Percentiles rank a stretch among this genome's conserved stretches.
Evolutionary conservation across 1,284 basidiomycete genomes (phyloP).

Genomic region (Ustilago trichophora): DNA sequence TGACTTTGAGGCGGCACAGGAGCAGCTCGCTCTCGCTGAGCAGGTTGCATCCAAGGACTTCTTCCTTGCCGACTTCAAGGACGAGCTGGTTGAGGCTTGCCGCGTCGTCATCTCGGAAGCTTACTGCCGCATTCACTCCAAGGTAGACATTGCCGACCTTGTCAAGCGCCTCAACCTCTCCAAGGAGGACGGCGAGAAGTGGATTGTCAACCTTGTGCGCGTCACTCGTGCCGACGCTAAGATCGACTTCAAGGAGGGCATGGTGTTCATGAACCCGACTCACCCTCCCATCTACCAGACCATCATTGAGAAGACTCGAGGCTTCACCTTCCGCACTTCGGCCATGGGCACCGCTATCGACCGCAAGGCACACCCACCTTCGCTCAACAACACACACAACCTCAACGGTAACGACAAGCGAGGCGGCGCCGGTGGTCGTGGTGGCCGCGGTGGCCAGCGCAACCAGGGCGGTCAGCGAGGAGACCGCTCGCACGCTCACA

Average conservation of each 20-base stretch:
- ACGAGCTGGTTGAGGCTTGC: slow-evolving; percentile 94
- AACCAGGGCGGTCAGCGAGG: slow-evolving; percentile 44
- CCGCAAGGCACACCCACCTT: slow-evolving; percentile 68
- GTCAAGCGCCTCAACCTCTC: slow-evolving; percentile 91
- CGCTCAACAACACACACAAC: slow-evolving; percentile 47
- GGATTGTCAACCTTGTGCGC: slow-evolving; percentile 97
- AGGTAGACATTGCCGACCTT: slow-evolving; percentile 94
- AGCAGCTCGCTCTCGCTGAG: slow-evolving; percentile 81
- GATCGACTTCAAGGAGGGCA: slow-evolving; percentile 95
- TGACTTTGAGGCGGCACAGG: slow-evolving; percentile 87
- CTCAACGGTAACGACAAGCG: slow-evolving; percentile 51
- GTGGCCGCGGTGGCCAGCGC: slow-evolving; percentile 54
- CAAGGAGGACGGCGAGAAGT: slow-evolving; percentile 94
- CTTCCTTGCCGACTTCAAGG: slow-evolving; percentile 87
- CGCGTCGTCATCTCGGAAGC: slow-evolving; percentile 94
- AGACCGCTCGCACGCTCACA: slow-evolving; percentile 30
- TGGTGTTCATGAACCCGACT: slow-evolving; percentile 92
- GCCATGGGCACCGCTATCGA: slow-evolving; percentile 86
- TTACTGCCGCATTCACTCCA: slow-evolving; percentile 95
- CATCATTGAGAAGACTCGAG: slow-evolving; percentile 94
- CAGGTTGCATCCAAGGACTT: slow-evolving; percentile 89
- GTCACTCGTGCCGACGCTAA: slow-evolving; percentile 97
- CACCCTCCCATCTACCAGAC: slow-evolving; percentile 90
- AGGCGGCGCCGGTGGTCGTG: slow-evolving; percentile 50
- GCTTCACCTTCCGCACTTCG: slow-evolving; percentile 88